Percentiles rank a stretch among this genome's conserved stretches.
These are phyloP conservation scores for Candida gigantensis DNA, from an alignment of 1,139 yeast species.

Conservation along the genomic window DNA sequence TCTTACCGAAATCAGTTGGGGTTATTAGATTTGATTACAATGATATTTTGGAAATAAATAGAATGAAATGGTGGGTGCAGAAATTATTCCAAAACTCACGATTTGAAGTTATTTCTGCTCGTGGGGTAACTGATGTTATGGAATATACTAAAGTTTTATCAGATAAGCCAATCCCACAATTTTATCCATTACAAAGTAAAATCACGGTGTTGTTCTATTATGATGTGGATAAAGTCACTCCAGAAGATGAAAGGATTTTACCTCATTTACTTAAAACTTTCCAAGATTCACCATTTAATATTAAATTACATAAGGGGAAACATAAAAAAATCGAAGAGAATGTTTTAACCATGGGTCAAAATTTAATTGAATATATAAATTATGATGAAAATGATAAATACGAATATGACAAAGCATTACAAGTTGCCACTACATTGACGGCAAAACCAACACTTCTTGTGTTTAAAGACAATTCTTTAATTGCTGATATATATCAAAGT, in stretches of 20 bases:
- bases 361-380: slow-evolving; percentile 42
- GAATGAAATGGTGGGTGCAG: slow-evolving; percentile 34
- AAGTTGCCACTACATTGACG: slow-evolving; percentile 53
- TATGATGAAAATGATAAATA: slow-evolving; percentile 33
- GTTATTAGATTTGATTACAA: slow-evolving; percentile 36
- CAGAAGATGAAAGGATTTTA: slow-evolving; percentile 62
- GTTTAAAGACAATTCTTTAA: slow-evolving; percentile 56
- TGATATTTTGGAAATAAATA: slow-evolving; percentile 25
- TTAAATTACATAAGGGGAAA: slow-evolving; percentile 53
- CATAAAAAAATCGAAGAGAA: slow-evolving; percentile 44
- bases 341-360: slow-evolving; percentile 43
- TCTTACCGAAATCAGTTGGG: slow-evolving; percentile 42
- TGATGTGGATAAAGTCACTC: slow-evolving; percentile 50
- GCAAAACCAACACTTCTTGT: slow-evolving; percentile 61
- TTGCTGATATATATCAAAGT: slow-evolving; percentile 56
- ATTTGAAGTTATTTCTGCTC: slow-evolving; percentile 40
- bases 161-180: slow-evolving; percentile 30
- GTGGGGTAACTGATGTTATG: slow-evolving; percentile 43
- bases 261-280: slow-evolving; percentile 61
- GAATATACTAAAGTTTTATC: slow-evolving; percentile 38
- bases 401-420: slow-evolving; percentile 44
- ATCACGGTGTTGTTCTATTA: slow-evolving; percentile 56
- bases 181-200: slow-evolving; percentile 43
- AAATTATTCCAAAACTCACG: slow-evolving; percentile 37
- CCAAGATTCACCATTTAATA: slow-evolving; percentile 55